Evolutionary conservation across 2,329 filamentous ascomycete genomes (phyloP), one percentile per base, ranked within the genome.

Genomic region (Neofusicoccum ribis): DNA sequence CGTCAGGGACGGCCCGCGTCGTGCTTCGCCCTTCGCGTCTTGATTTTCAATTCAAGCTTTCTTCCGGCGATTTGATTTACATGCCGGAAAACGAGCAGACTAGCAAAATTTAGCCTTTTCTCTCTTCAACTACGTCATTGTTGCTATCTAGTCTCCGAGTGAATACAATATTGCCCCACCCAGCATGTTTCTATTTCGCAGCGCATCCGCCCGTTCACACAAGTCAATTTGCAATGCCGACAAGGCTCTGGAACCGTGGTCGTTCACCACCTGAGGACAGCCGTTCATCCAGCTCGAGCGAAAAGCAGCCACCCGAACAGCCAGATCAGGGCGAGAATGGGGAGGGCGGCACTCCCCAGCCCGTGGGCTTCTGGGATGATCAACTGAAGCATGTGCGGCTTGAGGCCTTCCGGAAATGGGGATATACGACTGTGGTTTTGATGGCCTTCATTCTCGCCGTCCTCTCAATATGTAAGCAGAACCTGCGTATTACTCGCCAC

Each of bases 361-460:
- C 80, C 0, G 81, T 84, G 0, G 81, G 81, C 3, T 82, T 84
- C 65, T 84, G 79, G 76, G 73, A 83, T 66, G 75, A 74, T 1
- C 71, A 73, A 6, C 68, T 81, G 17, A 73, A 73, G 20, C 72
- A 78, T 65, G 78, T 80, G 1, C 73, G 79, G 3, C 73, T 74
- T 31, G 76, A 77, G 51, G 78, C 79, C 1, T 72, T 80, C 31
- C 66, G 62, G 11, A 80, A 80, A 74, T 81, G 79, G 80, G 68
- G 68, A 3, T 67, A 78, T 43, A 81, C 79, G 0, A 81, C 84
- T 5, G 68, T 82, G 1, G 78, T 86, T 6, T 77, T 89, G 5
- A 84, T 84, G 71, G 69, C 78, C 3, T 88, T 87, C 69, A 84
- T 88, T 52, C 73, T 89, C 5, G 76, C 69, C 11, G 79, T 88